Conservation (phyloP, 2,329 filamentous ascomycete species). For the Tolypocladium album region DNA sequence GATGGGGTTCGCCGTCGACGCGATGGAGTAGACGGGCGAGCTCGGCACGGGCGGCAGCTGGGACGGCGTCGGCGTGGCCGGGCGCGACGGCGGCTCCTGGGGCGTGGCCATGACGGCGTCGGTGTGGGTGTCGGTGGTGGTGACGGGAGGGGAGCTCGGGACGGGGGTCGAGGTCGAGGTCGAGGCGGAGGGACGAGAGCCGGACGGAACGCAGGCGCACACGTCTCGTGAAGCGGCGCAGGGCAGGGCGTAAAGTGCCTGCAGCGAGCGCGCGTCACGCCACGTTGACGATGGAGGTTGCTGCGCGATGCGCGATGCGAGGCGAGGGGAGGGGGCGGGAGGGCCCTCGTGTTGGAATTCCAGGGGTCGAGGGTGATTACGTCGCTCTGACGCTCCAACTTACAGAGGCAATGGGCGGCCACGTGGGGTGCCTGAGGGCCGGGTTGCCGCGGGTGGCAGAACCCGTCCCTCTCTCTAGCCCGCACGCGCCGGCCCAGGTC, state of each 20-base stretch:
- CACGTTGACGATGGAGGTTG: not conserved
- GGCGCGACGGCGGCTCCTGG: conserved; percentile 16
- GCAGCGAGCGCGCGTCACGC: not conserved
- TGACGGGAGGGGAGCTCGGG: not conserved
- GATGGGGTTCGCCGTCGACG: conserved; percentile 50
- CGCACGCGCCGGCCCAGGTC: no score
- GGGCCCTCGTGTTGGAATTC: not conserved
- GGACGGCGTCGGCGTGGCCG: conserved; percentile 41
- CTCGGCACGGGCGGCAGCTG: conserved; percentile 48
- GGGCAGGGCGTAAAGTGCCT: not conserved
- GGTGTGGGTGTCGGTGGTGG: not conserved
- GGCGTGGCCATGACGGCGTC: conserved; percentile 20
- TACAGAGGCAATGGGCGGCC: not conserved
- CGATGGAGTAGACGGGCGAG: conserved; percentile 54
- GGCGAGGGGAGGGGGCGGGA: no score
- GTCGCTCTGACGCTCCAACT: no score
- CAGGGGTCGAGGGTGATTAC: no score
- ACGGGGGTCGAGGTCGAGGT: not conserved
- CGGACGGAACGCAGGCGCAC: not conserved
- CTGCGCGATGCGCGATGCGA: no score
- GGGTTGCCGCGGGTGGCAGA: not conserved
- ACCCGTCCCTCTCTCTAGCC: not conserved
- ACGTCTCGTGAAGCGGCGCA: not conserved
- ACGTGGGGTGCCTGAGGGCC: not conserved
- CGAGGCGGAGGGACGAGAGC: not conserved